These are phyloP conservation scores for Aspergillus neotritici DNA, from an alignment of 2,329 filamentous ascomycete genomes.

Conservation along the genomic window DNA sequence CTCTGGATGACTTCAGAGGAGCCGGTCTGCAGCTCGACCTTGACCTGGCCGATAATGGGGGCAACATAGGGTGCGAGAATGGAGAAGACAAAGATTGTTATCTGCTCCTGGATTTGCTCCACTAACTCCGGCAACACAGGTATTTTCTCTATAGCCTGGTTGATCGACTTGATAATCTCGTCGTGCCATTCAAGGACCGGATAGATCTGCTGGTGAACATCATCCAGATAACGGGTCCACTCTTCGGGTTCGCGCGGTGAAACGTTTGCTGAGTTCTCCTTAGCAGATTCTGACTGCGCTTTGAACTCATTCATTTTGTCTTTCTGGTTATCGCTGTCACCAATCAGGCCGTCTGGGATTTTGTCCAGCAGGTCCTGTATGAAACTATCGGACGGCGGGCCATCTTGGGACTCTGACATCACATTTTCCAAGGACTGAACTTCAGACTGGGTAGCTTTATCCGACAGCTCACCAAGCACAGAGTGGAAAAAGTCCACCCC, in stretches of 20 bases:
- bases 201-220: slow-evolving; percentile 73
- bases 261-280: slow-evolving; percentile 68
- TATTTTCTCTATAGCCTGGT: slow-evolving; percentile 73
- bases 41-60: slow-evolving; percentile 80
- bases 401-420: slow-evolving; percentile 57
- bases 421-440: slow-evolving; percentile 83
- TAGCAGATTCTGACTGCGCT: slow-evolving; percentile 64
- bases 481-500: slow-evolving; percentile 92
- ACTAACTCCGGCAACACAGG: slow-evolving; percentile 78
- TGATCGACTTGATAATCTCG: slow-evolving; percentile 73
- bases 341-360: slow-evolving; percentile 75
- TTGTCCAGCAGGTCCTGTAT: slow-evolving; percentile 74
- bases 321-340: slow-evolving; percentile 58
- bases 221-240: slow-evolving; percentile 69
- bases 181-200: slow-evolving; percentile 90
- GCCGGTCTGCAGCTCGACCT: slow-evolving; percentile 77
- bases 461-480: slow-evolving; percentile 70
- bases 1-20: slow-evolving; percentile 82
- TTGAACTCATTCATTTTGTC: slow-evolving; percentile 74
- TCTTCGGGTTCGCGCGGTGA: slow-evolving; percentile 77
- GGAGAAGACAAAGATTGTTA: slow-evolving; percentile 87
- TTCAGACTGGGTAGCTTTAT: slow-evolving; percentile 88
- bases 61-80: slow-evolving; percentile 82
- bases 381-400: slow-evolving; percentile 63
- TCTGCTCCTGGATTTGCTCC: slow-evolving; percentile 79